A percentile compares a stretch with the other conserved stretches of the same genome.
Conservation (phyloP, 2,329 filamentous ascomycete genomes). For the Pleomassaria siparia region DNA sequence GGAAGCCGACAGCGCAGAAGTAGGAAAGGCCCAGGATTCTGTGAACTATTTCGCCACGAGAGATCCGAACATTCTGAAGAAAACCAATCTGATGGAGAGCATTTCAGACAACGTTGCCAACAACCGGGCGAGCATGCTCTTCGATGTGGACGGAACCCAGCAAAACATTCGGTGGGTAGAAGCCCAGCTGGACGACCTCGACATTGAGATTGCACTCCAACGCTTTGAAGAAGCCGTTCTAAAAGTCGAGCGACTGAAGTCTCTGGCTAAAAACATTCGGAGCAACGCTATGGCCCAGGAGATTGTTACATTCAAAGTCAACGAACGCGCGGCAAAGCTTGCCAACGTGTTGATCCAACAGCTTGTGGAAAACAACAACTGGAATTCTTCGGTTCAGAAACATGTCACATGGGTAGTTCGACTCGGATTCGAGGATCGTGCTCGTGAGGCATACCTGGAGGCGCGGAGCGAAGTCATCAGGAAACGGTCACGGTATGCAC, state of each 20-base stretch:
- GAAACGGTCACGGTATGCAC: constrained; percentile 72
- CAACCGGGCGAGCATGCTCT: constrained; percentile 72
- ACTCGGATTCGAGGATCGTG: constrained; percentile 86
- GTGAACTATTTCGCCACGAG: constrained; percentile 83
- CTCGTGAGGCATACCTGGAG: constrained; percentile 81
- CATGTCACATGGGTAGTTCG: constrained; percentile 83
- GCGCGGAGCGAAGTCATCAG: constrained; percentile 77
- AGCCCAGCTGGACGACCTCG: constrained; percentile 89
- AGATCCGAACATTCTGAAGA: constrained; percentile 74
- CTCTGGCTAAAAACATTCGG: constrained; percentile 76
- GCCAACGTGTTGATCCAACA: constrained; percentile 76
- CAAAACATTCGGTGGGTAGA: constrained; percentile 97
- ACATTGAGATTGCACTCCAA: constrained; percentile 93
- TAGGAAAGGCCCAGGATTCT: constrained; percentile 79
- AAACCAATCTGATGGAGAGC: constrained; percentile 77
- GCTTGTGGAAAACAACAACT: constrained; percentile 75
- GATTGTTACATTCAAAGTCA: constrained; percentile 88
- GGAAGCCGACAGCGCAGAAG: constrained; percentile 84
- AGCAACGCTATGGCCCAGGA: constrained; percentile 86
- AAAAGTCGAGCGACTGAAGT: constrained; percentile 81
- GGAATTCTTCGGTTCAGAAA: constrained; percentile 73
- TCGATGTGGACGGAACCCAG: constrained; percentile 95
- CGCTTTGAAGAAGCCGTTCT: constrained; percentile 81
- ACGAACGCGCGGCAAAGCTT: constrained; percentile 77
- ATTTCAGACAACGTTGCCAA: constrained; percentile 69